Evolutionary conservation across 768 basidiomycete species (phyloP), one percentile per base, ranked within the genome.

Genomic region (Fibroporia radiculosa): DNA sequence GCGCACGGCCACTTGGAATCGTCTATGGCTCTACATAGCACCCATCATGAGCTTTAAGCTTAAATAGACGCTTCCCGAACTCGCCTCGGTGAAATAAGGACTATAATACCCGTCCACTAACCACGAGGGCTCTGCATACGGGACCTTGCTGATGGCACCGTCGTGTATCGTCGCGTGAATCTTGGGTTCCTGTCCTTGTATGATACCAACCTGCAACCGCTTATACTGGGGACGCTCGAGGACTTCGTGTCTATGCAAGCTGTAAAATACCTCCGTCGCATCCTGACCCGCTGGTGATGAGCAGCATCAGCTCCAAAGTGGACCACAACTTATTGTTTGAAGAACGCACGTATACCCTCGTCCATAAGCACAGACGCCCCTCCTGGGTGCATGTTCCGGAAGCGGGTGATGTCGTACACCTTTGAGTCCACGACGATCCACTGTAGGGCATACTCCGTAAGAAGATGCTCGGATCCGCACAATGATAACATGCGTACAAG

Each of bases 81-180:
- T 52, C 84, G 90, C 2, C 84, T 81, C 82, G 24, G 73, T 80
- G 66, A 81, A 90, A 62, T 91, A 93, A 0, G 90, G 84, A 47
- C 72, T 81, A 50, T 74, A 67, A 69, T 75, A 90, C 1, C 80
- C 84, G 6, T 69, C 56, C 20, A 65, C 67, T 25, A 92, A 72
- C 87, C 88, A 93, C 1, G 83, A 78, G 14, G 92, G 82, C 56
- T 93, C 91, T 1, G 80, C 88, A 56, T 92, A 93, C 0, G 91
- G 91, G 0, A 93, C 78, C 48, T 72, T 66, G 29, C 84, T 87
- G 37, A 84, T 60, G 22, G 74, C 74, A 23, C 85, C 89, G 14
- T 41, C 40, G 0, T 75, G 69, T 1, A 64, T 66, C 4, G 85
- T 5, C 84, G 77, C 55, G 70, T 67, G 27, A 35, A 89, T 77